Percentiles rank a stretch among this genome's conserved stretches.
Evolutionary conservation across 2,329 filamentous ascomycete species (phyloP).

Genomic region (Penicillium sclerotiorum): DNA sequence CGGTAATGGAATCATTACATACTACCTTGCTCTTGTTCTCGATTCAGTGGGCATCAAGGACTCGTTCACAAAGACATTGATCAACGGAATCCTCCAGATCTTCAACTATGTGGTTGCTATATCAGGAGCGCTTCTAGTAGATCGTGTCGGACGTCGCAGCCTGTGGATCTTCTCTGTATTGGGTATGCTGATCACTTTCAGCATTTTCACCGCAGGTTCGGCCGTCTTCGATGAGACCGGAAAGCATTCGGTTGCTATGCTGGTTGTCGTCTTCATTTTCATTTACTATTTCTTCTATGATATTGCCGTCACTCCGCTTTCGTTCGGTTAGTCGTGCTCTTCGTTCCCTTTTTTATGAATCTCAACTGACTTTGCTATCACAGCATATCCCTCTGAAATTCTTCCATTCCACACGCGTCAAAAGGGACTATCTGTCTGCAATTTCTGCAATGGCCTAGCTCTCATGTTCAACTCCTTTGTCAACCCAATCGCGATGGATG

Average conservation of each 20-base stretch:
- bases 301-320: not conserved
- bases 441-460: not conserved
- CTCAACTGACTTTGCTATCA: not conserved
- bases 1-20: constrained; percentile 2
- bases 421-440: not conserved
- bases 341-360: not conserved
- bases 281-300: not conserved
- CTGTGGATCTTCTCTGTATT: not conserved
- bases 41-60: not conserved
- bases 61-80: not conserved
- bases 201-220: not conserved
- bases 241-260: not conserved
- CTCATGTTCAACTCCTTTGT: too few species aligned
- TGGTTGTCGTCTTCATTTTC: not conserved
- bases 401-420: not conserved
- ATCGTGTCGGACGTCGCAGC: not conserved
- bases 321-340: too few species aligned
- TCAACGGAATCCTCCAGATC: not conserved
- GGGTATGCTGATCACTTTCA: not conserved
- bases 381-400: not conserved
- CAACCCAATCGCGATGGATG: constrained; percentile 2
- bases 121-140: not conserved
- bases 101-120: not conserved
- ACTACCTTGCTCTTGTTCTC: constrained; percentile 6
- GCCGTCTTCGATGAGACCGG: not conserved